Evolutionary conservation across 257 asterid species (phyloP), one percentile per base, ranked within the genome.

Genomic region (Galeopsis tetrahit): DNA sequence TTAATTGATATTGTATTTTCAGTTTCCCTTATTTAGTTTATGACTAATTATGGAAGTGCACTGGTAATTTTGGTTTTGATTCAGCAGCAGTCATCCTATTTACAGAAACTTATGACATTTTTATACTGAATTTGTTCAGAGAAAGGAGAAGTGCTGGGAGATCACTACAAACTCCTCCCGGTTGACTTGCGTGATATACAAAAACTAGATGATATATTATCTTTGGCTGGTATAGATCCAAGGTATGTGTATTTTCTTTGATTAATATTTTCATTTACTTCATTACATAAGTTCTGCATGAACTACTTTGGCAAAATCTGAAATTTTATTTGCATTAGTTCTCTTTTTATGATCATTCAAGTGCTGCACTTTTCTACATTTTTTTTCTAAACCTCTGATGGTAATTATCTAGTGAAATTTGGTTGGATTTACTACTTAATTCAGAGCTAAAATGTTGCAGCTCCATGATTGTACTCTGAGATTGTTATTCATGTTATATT

Each of bases 131-230:
- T 78, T 83, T 82, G 17, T 81, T 79, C 89, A 95, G 98, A 95
- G 77, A 90, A 84, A 72, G 99, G 99, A 66, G 96, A 95, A 86
- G 97, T 95, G 70, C 81, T 81, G 77, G 84, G 95, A 62, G 82
- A 86, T 60, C 92, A 86, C 76, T 95, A 92, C 96, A 95, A 92
- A 83, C 90, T 95, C 77, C 90, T 95, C 65, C 98, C 99, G 21
- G 85, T 92, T 69, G 99, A 95, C 77, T 75, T 95, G 81, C 92
- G 96, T 51, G 95, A 92, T 76, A 71, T 95, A 67, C 78, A 71
- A 59, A 81, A 83, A 63, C 85, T 95, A 39, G 93, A 90, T 74
- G 90, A 86, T 77, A 82, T 92, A 60, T 75, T 95, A 63, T 72
- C 85, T 46, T 68, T 86, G 83, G 96, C 99, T 77, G 80, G 85